Evolutionary conservation across 2,329 filamentous ascomycete genomes (phyloP).

Genomic region (Elsinoe ampelina): DNA sequence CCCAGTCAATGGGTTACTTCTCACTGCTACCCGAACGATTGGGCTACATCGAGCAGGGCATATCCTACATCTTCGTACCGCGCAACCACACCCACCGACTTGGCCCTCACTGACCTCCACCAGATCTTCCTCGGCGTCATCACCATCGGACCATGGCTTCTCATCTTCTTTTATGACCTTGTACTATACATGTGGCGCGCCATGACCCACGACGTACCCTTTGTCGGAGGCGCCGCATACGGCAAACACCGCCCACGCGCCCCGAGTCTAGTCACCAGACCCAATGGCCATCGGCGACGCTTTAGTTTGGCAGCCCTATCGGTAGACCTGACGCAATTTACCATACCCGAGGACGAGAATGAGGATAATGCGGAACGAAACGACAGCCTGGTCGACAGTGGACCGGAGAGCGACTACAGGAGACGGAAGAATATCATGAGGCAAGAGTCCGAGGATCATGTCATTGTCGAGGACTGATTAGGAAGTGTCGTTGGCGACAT

Average conservation of each 20-base stretch:
- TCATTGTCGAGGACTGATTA: background rate
- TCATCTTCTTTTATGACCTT: slow-evolving; percentile 55
- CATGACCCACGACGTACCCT: slow-evolving; percentile 49
- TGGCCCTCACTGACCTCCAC: background rate
- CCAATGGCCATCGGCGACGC: slow-evolving; percentile 39
- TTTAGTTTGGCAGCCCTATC: slow-evolving; percentile 27
- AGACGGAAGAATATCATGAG: background rate
- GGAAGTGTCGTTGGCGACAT: background rate
- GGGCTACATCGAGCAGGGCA: slow-evolving; percentile 51
- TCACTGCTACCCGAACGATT: slow-evolving; percentile 54
- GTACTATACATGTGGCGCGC: slow-evolving; percentile 52
- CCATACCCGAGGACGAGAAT: slow-evolving; percentile 6
- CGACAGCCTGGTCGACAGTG: slow-evolving; percentile 10
- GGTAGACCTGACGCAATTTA: slow-evolving; percentile 5
- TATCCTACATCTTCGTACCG: slow-evolving; percentile 53
- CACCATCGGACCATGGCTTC: slow-evolving; percentile 53
- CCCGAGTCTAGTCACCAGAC: slow-evolving; percentile 51
- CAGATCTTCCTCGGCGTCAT: slow-evolving; percentile 53
- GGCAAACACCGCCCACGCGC: slow-evolving; percentile 52
- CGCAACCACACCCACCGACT: background rate
- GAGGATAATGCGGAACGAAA: background rate
- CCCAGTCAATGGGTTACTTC: slow-evolving; percentile 50
- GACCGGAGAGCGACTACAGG: background rate
- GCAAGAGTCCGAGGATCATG: background rate
- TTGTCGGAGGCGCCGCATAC: slow-evolving; percentile 51